Evolutionary conservation across 192 early-diverging fungal species (phyloP).

Genomic region (Coemansia sp.): DNA sequence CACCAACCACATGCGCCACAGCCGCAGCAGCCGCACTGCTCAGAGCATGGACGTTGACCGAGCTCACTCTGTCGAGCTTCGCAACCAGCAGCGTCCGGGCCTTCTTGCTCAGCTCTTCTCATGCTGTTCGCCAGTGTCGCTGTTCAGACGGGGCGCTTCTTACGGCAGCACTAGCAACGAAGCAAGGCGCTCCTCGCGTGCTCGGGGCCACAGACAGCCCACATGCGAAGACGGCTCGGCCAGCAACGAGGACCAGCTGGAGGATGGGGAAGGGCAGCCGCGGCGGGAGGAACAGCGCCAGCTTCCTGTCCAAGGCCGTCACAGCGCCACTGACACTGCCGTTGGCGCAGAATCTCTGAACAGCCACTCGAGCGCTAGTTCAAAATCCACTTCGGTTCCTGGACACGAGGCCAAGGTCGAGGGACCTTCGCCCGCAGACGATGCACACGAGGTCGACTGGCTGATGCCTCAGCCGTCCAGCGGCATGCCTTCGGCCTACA

Average conservation of each 20-base stretch:
- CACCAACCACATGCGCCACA: slow-evolving; percentile 38
- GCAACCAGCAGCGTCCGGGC: slow-evolving; percentile 21
- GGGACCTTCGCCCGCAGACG: slow-evolving; percentile 9
- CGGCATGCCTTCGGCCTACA: not conserved
- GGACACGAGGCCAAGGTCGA: slow-evolving; percentile 9
- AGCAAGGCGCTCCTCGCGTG: slow-evolving; percentile 11
- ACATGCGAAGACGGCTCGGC: slow-evolving; percentile 1
- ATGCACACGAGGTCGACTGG: slow-evolving; percentile 34
- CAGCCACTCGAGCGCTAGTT: slow-evolving; percentile 19
- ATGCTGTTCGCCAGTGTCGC: slow-evolving; percentile 46
- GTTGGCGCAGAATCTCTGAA: slow-evolving; percentile 38
- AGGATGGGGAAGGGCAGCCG: slow-evolving; percentile 1
- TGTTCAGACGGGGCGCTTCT: slow-evolving; percentile 42
- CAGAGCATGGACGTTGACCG: slow-evolving; percentile 52
- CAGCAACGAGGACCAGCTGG: slow-evolving; percentile 4
- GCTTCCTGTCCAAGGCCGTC: slow-evolving; percentile 6
- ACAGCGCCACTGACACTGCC: slow-evolving; percentile 31
- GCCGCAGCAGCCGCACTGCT: slow-evolving; percentile 18
- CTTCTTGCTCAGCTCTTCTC: slow-evolving; percentile 35
- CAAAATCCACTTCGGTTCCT: slow-evolving; percentile 20
- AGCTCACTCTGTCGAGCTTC: slow-evolving; percentile 13
- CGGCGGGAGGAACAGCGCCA: slow-evolving; percentile 1
- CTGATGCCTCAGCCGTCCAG: slow-evolving; percentile 23
- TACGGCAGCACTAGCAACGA: slow-evolving; percentile 46
- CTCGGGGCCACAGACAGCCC: slow-evolving; percentile 9